Evolutionary conservation across 495 filamentous ascomycete genomes (phyloP), one percentile per base, ranked within the genome.

Genomic region (Lasiosphaeris hirsuta): DNA sequence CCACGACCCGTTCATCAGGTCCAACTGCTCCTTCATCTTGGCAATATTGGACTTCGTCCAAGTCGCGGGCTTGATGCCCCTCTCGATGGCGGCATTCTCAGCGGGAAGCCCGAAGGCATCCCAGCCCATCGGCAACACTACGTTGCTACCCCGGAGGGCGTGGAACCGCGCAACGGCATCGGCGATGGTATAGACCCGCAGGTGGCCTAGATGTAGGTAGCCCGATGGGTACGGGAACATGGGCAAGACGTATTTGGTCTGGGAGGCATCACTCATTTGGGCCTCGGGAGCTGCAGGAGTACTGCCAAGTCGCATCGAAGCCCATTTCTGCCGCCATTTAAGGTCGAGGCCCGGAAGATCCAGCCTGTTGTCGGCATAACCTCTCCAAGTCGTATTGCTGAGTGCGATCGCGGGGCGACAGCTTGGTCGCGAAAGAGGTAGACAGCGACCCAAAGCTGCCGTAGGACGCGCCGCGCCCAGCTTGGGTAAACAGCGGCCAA

Each of bases 211-310:
- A 69, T 96, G 91, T n/a, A 96, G 80, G 30, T 85, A 85, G 8
- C 91, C 91, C 0, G 91, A 96, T 2, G 91, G 91, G 69, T 96
- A 96, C 1, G 91, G 91, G 64, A 96, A 96, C 91, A 96, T 96
- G 54, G 91, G 87, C 17, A 94, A 75, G 61, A 96, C 82, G 66
- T 93, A 96, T 62, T 82, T 86, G 61, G 83, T 86, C 52, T 55
- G 63, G 40, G 58, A 54, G 36, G 38, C 61, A 14, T 34, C 54
- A 59, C 34, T 59, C 49, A 38, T 47, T 41, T 56, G 11, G n/a
- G n/a, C n/a, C 15, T n/a, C 18, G 23, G 44, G 11, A 4, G 49
- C 7, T 30, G 2, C 23, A 2, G 23, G 23, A 30, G 23, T 5
- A 30, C 23, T 30, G 5, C 41, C 37, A 10, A 9, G 10, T 14